Evolutionary conservation across 495 filamentous ascomycete species (phyloP).

Genomic region (Lindgomyces ingoldianus): DNA sequence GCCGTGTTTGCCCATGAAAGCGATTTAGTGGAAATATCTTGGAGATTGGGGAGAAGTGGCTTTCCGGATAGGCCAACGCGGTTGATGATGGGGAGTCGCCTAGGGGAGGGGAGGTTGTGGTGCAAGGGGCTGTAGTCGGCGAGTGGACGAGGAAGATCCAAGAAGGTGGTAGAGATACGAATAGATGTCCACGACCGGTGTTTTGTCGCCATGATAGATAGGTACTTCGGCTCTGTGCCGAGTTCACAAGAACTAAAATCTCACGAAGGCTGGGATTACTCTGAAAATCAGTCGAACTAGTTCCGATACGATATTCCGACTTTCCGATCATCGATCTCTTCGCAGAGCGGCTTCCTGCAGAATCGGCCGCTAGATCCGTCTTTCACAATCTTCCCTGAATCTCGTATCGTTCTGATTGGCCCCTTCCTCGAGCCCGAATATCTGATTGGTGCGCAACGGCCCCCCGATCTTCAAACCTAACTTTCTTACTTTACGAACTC

Average conservation of each 20-base stretch:
- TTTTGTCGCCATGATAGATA: neutral
- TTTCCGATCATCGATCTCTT: too few species aligned
- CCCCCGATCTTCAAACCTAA: too few species aligned
- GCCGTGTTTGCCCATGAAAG: constrained; percentile 11
- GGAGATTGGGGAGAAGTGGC: neutral
- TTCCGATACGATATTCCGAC: too few species aligned
- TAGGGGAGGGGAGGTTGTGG: neutral
- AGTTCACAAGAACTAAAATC: neutral
- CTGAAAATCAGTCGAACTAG: too few species aligned
- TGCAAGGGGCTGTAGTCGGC: constrained; percentile 12
- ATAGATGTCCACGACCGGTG: constrained; percentile 16
- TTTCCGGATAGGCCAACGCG: neutral
- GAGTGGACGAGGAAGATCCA: constrained; percentile 8
- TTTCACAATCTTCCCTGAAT: too few species aligned
- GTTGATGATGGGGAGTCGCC: constrained; percentile 7
- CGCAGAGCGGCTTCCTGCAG: too few species aligned
- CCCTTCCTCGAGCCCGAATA: too few species aligned
- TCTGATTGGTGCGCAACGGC: too few species aligned
- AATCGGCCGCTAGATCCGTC: too few species aligned
- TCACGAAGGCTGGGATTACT: too few species aligned
- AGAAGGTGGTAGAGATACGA: constrained; percentile 13
- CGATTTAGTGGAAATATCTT: constrained; percentile 1
- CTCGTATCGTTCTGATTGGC: too few species aligned
- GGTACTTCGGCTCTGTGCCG: neutral
- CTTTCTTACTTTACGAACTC: too few species aligned